These are phyloP conservation scores for Rubroboletus satanas DNA, from an alignment of 768 basidiomycete species.

Conservation along the genomic window DNA sequence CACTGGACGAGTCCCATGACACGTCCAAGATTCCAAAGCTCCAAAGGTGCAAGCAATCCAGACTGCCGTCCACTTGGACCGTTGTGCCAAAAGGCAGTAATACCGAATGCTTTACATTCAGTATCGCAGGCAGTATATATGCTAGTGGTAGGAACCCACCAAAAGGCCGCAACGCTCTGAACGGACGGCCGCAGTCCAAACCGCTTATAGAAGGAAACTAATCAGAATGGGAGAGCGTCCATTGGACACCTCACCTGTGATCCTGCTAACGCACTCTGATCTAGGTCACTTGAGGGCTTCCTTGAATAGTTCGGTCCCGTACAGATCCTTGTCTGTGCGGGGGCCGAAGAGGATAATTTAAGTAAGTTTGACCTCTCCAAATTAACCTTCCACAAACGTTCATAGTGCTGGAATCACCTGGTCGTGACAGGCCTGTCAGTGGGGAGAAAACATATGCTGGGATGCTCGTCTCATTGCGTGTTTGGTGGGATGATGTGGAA, in stretches of 20 bases:
- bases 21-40: background rate
- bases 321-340: background rate
- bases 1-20: slow-evolving; percentile 4
- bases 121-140: too few relatives aligned
- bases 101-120: too few relatives aligned
- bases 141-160: too few relatives aligned
- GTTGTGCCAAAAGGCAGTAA: too few relatives aligned
- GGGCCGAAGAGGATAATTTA: background rate
- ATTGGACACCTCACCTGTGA: background rate
- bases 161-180: too few relatives aligned
- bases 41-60: too few relatives aligned
- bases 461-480: background rate
- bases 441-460: background rate
- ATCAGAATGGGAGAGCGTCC: background rate
- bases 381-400: background rate
- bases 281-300: background rate
- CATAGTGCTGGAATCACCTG: background rate
- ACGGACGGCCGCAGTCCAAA: too few relatives aligned
- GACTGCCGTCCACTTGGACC: too few relatives aligned
- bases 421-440: background rate
- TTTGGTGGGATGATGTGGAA: background rate
- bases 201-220: background rate
- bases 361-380: background rate
- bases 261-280: background rate
- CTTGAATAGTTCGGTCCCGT: slow-evolving; percentile 3